Evolutionary conservation across 2,329 filamentous ascomycete species (phyloP), one percentile per base, ranked within the genome.

Genomic region (Diplodia seriata): DNA sequence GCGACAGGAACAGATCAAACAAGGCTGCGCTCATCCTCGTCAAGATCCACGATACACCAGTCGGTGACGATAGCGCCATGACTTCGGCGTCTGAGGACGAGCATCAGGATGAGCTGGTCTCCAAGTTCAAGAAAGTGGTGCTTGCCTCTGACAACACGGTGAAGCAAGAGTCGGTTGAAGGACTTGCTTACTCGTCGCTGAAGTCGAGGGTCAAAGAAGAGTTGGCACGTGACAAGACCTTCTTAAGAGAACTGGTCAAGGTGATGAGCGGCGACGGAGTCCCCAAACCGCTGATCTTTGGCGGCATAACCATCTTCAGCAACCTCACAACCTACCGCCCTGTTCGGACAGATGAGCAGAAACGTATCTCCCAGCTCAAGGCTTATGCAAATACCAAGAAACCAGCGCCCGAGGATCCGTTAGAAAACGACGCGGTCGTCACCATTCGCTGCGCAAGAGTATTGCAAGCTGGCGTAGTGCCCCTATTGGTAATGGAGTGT

Each of bases 301-400:
- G 94, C 57, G 91, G 89, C 20, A 84, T 99, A 50, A 97, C 91
- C 75, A 91, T 97, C 66, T 86, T 98, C 71, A 84, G 88, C 66
- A 97, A 98, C 75, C 82, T 99, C 63, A 97, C 93, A 15, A 85
- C 87, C 36, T 98, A 97, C 76, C 85, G 87, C 50, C 93, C 93
- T 7, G 83, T 84, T 8, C 84, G 94, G 50, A 90, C 92, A 0
- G 94, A 97, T 70, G 95, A 99, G 78, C 91, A 97, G 74, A 95
- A 94, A 81, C 93, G 92, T 75, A 92, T 99, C 82, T 87, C 87
- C 6, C 92, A 99, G 77, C 86, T 99, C 54, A 97, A 97, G 82
- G 92, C 93, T 2, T 99, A 98, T 74, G 95, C 95, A 15, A 92
- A 97, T 75, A 91, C 93, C 0, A 89, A 89, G 5, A 93, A 92